phyloP scores from a whole-genome alignment of 345 rosid genomes.

The Trapa bicornis region DNA sequence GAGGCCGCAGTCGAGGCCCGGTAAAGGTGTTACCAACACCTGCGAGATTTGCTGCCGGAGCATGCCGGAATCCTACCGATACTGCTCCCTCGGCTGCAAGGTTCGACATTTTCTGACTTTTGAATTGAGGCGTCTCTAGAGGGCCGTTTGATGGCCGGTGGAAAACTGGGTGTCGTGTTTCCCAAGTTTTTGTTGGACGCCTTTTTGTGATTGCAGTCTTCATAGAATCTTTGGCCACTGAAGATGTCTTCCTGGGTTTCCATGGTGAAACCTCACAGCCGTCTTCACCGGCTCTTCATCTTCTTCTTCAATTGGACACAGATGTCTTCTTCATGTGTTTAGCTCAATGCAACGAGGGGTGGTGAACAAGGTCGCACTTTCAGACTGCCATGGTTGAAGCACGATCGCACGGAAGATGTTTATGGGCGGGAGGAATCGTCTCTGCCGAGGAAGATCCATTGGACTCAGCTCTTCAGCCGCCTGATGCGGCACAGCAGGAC shows the following conservation, averaged over 20 bases:
- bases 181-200: not conserved
- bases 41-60: slow-evolving; percentile 34
- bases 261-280: too few species aligned
- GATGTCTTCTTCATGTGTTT: not conserved
- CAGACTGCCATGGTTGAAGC: slow-evolving; percentile 11
- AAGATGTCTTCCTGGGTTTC: too few species aligned
- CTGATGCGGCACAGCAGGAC: not conserved
- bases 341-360: slow-evolving; percentile 24
- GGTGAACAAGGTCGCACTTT: slow-evolving; percentile 23
- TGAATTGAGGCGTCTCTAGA: not conserved
- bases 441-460: slow-evolving; percentile 22
- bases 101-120: slow-evolving; percentile 9
- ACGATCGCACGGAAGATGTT: slow-evolving; percentile 9
- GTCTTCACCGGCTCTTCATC: too few species aligned
- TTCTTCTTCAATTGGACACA: too few species aligned
- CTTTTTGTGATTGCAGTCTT: not conserved
- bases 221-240: too few species aligned
- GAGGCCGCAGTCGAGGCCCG: slow-evolving; percentile 16
- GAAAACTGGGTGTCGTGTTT: too few species aligned
- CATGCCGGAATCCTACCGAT: slow-evolving; percentile 38
- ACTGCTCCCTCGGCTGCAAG: slow-evolving; percentile 44
- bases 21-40: slow-evolving; percentile 36
- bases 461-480: slow-evolving; percentile 14
- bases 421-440: slow-evolving; percentile 22
- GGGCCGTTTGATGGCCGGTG: too few species aligned